Percentiles rank a stretch among this genome's conserved stretches.
Evolutionary conservation across 768 basidiomycete genomes (phyloP).

Genomic region (Leccinellum rugosiceps): DNA sequence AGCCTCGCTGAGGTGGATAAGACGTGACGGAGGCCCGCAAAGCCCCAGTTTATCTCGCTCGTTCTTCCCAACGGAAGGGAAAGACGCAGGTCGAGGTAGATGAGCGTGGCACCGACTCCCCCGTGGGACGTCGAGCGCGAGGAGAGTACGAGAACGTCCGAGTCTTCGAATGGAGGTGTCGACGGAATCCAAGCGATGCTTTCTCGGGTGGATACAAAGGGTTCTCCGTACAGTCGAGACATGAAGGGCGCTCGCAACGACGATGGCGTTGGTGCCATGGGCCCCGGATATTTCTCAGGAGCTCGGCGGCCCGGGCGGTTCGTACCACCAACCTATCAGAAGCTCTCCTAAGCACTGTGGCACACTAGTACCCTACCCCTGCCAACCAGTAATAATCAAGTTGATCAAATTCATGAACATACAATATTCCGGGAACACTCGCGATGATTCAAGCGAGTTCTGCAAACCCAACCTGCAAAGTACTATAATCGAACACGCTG

Average conservation of each 20-base stretch:
- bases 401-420: neutral
- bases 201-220: constrained; percentile 20
- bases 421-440: neutral
- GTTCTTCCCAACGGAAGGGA: constrained; percentile 17
- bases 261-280: too few species aligned
- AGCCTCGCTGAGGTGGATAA: constrained; percentile 15
- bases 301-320: too few species aligned
- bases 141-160: constrained; percentile 27
- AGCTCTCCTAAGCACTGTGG: too few species aligned
- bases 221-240: constrained; percentile 10
- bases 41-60: constrained; percentile 23
- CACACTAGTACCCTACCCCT: too few species aligned
- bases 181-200: constrained; percentile 23
- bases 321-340: too few species aligned
- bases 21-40: constrained; percentile 22
- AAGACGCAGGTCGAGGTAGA: constrained; percentile 28
- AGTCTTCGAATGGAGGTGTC: constrained; percentile 21
- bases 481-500: neutral
- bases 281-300: too few species aligned
- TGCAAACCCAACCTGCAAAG: neutral
- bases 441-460: neutral
- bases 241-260: neutral
- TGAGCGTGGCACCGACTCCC: constrained; percentile 12
- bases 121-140: constrained; percentile 22
- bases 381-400: too few species aligned